Percentiles rank a stretch among this genome's conserved stretches.
Evolutionary conservation across 345 rosid genomes (phyloP).

Genomic region (Salix suchowensis): DNA sequence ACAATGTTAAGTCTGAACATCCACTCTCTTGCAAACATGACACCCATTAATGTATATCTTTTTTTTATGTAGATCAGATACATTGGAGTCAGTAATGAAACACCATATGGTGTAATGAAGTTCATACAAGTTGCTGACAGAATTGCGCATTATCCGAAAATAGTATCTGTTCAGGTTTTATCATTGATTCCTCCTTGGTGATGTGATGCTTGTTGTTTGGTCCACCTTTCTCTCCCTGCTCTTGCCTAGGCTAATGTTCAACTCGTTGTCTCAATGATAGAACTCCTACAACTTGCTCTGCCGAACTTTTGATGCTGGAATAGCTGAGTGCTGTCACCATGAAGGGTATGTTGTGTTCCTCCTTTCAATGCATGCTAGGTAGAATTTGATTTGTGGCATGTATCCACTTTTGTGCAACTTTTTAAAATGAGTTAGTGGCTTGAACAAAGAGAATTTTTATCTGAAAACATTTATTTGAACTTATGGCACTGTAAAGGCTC

Average conservation of each 20-base stretch:
- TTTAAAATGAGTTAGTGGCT: background rate
- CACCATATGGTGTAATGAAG: conserved; percentile 60
- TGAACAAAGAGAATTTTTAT: background rate
- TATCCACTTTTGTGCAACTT: too few species aligned
- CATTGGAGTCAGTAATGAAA: conserved; percentile 60
- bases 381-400: too few species aligned
- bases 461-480: background rate
- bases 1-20: background rate
- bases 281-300: conserved; percentile 53
- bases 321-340: conserved; percentile 63
- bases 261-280: conserved; percentile 23
- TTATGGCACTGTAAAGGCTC: background rate
- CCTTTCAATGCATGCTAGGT: too few species aligned
- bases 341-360: conserved; percentile 37
- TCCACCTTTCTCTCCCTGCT: background rate
- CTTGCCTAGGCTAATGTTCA: conserved; percentile 10
- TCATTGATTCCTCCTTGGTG: background rate
- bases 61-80: conserved; percentile 43
- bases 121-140: conserved; percentile 45
- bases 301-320: conserved; percentile 51
- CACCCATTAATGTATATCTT: background rate
- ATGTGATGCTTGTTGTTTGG: background rate
- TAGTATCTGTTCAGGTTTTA: conserved; percentile 47
- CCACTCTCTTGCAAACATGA: background rate
- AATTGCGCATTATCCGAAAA: conserved; percentile 32